Base-by-base conservation (phyloP, 2,329 filamentous ascomycete genomes). In the Talaromyces sp. region DNA sequence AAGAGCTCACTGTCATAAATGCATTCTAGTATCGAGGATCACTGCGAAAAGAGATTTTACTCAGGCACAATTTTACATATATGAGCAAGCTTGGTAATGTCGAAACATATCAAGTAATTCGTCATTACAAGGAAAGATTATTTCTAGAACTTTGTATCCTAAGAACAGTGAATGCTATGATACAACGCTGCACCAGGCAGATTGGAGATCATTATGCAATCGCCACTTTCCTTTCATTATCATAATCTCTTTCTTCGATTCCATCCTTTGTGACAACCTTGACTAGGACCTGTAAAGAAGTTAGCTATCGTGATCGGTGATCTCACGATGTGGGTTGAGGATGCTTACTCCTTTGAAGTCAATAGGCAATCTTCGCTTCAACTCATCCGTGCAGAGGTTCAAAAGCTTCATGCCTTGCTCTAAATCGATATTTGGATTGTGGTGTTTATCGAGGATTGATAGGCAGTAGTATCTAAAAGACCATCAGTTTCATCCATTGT, bases 191-290 rank as follows among this genome's bases (percentile, higher is more conserved):
- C 66, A 65, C 68, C 70, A 69, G 69, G 70, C 70, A 67, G 68
- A 70, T 58, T 69, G 47, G 65, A 63, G 60, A 68, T 59, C 63
- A 73, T 77, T 78, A 83, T 74, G 81, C 80, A 75, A 78, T 77
- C 64, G 75, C 73, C 65, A 82, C 80, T 68, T 80, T 76, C 79
- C 88, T 89, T 81, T 90, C 89, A 76, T 97, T 92, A 76, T 94
- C 90, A 77, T 93, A 96, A 69, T 92, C 87, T 73, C 96, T 86
- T 73, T 95, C 92, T 71, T 87, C 83, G 68, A 99, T 90, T 11
- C 96, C 95, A 72, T 98, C 92, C 82, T 96, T 96, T 68, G 93
- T 97, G 73, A 99, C 88, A 41, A 93, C 90, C 85, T 98, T 98
- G 73, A 99, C 93, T 63, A 78, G 69, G 43, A 80, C 76, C 78